Percentiles rank a stretch among this genome's conserved stretches.
phyloP scores from a whole-genome alignment of 805 yeast genomes.

The Barnettozyma pratensis region DNA sequence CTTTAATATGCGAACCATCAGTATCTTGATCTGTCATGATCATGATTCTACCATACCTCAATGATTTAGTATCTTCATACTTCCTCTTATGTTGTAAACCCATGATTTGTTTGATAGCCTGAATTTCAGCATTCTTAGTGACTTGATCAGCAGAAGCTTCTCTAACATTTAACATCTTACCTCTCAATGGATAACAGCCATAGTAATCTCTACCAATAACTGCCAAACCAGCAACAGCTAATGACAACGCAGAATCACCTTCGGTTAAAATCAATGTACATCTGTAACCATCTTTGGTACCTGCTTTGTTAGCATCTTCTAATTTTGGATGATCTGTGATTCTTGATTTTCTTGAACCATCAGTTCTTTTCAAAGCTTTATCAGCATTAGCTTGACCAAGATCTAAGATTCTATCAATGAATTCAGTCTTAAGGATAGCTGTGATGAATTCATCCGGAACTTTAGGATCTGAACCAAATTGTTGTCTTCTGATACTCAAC shows the following conservation, averaged over 20 bases:
- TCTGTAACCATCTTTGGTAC: constrained; percentile 85
- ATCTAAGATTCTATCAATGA: constrained; percentile 62
- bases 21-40: constrained; percentile 99
- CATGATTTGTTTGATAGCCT: constrained; percentile 90
- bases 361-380: constrained; percentile 79
- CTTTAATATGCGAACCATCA: constrained; percentile 97
- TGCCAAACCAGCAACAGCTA: constrained; percentile 90
- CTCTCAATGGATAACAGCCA: constrained; percentile 93
- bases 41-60: constrained; percentile 96
- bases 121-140: constrained; percentile 88
- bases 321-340: constrained; percentile 85
- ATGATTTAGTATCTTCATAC: constrained; percentile 64
- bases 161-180: constrained; percentile 91
- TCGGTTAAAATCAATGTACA: constrained; percentile 93
- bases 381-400: constrained; percentile 88
- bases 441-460: constrained; percentile 73
- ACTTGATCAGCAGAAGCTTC: constrained; percentile 97
- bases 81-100: constrained; percentile 90
- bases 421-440: constrained; percentile 68
- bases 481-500: constrained; percentile 79
- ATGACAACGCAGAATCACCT: constrained; percentile 92
- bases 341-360: constrained; percentile 79
- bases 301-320: constrained; percentile 95
- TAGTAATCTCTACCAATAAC: constrained; percentile 94
- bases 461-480: constrained; percentile 84